phyloP scores from a whole-genome alignment of 305 asterid genomes.

The Euphrasia arctica region DNA sequence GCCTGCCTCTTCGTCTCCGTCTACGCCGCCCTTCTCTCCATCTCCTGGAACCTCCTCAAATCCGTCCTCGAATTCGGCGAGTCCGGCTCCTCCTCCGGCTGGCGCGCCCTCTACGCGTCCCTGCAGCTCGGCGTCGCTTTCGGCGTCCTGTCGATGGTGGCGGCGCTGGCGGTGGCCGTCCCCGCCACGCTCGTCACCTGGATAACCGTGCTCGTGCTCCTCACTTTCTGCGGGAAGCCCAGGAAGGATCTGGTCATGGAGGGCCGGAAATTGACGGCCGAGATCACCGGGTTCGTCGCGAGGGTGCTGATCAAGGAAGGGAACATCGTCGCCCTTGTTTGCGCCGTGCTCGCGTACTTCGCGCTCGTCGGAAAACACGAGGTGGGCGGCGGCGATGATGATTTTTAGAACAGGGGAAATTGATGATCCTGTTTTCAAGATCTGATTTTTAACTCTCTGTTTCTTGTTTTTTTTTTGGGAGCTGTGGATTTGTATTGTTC shows the following conservation, averaged over 20 bases:
- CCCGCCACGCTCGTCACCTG: slow-evolving; percentile 90
- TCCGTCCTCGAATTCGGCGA: slow-evolving; percentile 52
- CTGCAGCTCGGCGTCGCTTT: slow-evolving; percentile 54
- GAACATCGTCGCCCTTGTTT: slow-evolving; percentile 78
- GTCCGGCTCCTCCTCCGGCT: slow-evolving; percentile 29
- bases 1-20: slow-evolving; percentile 63
- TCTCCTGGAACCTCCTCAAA: slow-evolving; percentile 77
- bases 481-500: too few relatives aligned
- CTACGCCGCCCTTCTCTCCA: slow-evolving; percentile 61
- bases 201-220: slow-evolving; percentile 75
- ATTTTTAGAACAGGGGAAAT: slow-evolving; percentile 9
- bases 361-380: slow-evolving; percentile 45
- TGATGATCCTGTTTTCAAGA: not conserved
- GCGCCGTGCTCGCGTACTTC: slow-evolving; percentile 80
- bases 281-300: slow-evolving; percentile 64
- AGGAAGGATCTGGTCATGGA: slow-evolving; percentile 61
- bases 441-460: not conserved
- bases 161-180: slow-evolving; percentile 80
- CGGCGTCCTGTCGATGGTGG: slow-evolving; percentile 78
- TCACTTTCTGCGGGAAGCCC: slow-evolving; percentile 79
- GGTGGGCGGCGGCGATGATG: slow-evolving; percentile 8
- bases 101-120: slow-evolving; percentile 80
- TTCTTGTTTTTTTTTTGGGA: too few relatives aligned
- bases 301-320: slow-evolving; percentile 84
- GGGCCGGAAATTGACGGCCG: slow-evolving; percentile 83